phyloP scores from a whole-genome alignment of 164 flowering plant genomes.

The Taxillus chinensis region DNA sequence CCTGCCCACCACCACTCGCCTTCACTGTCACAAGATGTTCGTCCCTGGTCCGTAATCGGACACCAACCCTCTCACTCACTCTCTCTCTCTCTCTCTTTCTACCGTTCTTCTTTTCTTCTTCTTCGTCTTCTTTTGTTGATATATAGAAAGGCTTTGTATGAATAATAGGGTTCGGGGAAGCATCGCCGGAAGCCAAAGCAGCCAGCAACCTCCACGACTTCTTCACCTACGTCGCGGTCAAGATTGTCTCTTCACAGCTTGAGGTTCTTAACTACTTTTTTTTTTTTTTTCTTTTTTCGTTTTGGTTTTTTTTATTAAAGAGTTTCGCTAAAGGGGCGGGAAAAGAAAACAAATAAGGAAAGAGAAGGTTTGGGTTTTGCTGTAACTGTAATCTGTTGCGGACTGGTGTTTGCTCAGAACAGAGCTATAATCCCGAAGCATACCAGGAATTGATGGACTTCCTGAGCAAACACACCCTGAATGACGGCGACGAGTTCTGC shows the following conservation, averaged over 20 bases:
- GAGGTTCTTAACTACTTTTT: conserved; percentile 33
- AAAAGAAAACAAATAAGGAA: too few relatives aligned
- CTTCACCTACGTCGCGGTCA: conserved; percentile 83
- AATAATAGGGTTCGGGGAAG: conserved; percentile 73
- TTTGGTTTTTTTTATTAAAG: too few relatives aligned
- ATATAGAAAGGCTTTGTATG: conserved; percentile 1
- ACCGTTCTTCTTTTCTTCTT: not conserved
- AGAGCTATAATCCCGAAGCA: conserved; percentile 89
- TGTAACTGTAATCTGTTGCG: too few relatives aligned
- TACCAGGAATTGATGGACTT: conserved; percentile 69
- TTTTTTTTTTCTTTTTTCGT: not conserved
- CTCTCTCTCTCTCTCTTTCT: not conserved
- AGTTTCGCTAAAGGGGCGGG: too few relatives aligned
- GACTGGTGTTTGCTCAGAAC: conserved; percentile 3
- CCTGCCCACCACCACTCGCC: conserved; percentile 15
- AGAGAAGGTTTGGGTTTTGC: too few relatives aligned
- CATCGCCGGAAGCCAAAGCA: conserved; percentile 87
- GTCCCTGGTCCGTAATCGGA: conserved; percentile 57
- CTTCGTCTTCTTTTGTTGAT: not conserved
- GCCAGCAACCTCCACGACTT: conserved; percentile 68
- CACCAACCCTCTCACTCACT: not conserved
- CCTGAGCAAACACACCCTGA: conserved; percentile 43
- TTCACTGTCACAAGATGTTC: conserved; percentile 68
- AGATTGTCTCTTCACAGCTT: conserved; percentile 74
- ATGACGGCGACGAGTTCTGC: conserved; percentile 78